Evolutionary conservation across 208 protist species (phyloP).

Genomic region (Wallacemonas sp.): DNA sequence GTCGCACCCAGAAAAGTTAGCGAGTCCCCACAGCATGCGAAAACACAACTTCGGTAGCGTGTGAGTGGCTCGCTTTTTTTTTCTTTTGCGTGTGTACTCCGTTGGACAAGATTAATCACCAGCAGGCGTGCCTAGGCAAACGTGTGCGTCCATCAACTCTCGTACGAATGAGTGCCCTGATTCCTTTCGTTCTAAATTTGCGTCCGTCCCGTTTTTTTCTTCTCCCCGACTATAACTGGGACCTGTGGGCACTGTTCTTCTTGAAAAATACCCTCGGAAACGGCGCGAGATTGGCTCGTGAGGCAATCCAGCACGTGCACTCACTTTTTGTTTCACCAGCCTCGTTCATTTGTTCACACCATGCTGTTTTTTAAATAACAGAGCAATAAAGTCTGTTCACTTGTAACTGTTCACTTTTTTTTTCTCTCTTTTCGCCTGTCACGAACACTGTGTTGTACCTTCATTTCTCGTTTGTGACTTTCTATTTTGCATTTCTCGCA

Average conservation of each 20-base stretch:
- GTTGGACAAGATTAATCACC: no score
- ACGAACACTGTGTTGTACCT: neutral
- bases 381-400: no score
- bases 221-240: no score
- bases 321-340: neutral
- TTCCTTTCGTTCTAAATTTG: no score
- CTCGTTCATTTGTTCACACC: neutral
- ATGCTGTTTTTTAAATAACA: neutral
- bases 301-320: no score
- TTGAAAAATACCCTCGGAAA: no score
- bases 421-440: neutral
- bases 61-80: neutral
- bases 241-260: no score
- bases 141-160: no score
- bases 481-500: neutral
- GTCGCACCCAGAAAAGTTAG: neutral
- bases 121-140: neutral
- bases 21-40: constrained; percentile 1
- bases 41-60: constrained; percentile 6
- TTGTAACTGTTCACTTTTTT: neutral
- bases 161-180: no score
- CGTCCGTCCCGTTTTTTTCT: no score
- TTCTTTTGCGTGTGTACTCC: no score
- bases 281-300: no score
- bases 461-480: neutral